Evolutionary conservation across 78 protist species (phyloP).

Genomic region (Planoprotostelium fungivorum): DNA sequence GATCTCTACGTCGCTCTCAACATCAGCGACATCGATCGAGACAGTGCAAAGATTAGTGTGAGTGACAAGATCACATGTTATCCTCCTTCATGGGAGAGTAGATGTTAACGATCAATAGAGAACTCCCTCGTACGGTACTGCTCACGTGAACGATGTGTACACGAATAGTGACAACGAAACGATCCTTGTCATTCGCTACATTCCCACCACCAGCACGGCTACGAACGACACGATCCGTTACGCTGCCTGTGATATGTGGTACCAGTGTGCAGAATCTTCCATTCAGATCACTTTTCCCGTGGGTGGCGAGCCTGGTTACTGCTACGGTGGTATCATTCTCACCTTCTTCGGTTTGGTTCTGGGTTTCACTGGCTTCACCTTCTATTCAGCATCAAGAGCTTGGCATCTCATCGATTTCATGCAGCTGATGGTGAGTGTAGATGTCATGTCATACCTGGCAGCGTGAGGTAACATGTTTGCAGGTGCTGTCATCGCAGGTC

Average conservation of each 20-base stretch:
- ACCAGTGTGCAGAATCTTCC: background rate
- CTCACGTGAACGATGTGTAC: background rate
- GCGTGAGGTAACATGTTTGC: background rate
- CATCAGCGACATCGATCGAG: background rate
- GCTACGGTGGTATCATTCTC: background rate
- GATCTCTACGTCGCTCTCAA: background rate
- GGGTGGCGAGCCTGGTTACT: background rate
- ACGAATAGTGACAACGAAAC: background rate
- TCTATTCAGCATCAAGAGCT: background rate
- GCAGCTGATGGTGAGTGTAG: background rate
- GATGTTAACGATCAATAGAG: background rate
- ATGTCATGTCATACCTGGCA: background rate
- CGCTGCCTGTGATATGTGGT: background rate
- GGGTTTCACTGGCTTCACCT: background rate
- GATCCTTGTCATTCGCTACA: background rate
- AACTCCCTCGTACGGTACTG: background rate
- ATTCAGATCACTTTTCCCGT: background rate
- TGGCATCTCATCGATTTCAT: background rate
- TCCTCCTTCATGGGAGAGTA: background rate
- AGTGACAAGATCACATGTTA: background rate
- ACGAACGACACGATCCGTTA: background rate
- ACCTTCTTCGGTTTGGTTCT: background rate
- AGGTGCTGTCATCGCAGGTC: background rate
- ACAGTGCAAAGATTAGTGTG: background rate
- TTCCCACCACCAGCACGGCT: background rate